These are phyloP conservation scores for Lichina pygmaea DNA, from an alignment of 495 filamentous ascomycete genomes.

Conservation along the genomic window DNA sequence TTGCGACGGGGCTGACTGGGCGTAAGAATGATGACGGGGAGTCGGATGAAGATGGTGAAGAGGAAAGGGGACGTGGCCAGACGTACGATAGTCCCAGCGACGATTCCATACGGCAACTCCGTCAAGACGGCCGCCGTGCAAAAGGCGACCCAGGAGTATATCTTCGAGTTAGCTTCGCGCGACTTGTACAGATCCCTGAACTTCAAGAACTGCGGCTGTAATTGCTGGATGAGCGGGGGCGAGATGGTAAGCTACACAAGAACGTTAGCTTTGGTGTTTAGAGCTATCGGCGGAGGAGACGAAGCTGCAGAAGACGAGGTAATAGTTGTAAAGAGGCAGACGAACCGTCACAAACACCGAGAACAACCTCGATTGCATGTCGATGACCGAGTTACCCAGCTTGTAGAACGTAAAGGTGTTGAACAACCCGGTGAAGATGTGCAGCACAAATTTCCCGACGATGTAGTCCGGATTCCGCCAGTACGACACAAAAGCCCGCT, in stretches of 20 bases:
- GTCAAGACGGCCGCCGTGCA: conserved; percentile 37
- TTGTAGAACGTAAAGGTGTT: conserved; percentile 40
- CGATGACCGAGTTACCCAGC: conserved; percentile 25
- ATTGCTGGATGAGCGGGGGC: conserved; percentile 21
- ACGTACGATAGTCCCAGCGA: conserved; percentile 15
- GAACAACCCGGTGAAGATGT: conserved; percentile 35
- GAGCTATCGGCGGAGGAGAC: neutral
- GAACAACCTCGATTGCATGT: conserved; percentile 39
- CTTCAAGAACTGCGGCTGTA: conserved; percentile 43
- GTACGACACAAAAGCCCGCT: conserved; percentile 27
- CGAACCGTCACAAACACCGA: conserved; percentile 35
- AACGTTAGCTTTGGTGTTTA: neutral
- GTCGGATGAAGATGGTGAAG: neutral
- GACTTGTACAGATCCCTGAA: conserved; percentile 40
- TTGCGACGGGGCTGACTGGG: neutral
- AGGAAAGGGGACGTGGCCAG: neutral
- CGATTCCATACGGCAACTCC: conserved; percentile 23
- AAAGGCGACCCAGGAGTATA: conserved; percentile 49
- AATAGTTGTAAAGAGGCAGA: neutral
- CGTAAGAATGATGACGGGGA: neutral
- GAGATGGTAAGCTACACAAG: conserved; percentile 6
- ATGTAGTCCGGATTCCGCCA: conserved; percentile 34
- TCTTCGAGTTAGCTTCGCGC: conserved; percentile 39
- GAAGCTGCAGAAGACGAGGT: neutral
- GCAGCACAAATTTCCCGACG: conserved; percentile 27